Percentiles rank a stretch among this genome's conserved stretches.
These are phyloP conservation scores for Cryphonectria japonica DNA, from an alignment of 2,329 filamentous ascomycete species.

Conservation along the genomic window DNA sequence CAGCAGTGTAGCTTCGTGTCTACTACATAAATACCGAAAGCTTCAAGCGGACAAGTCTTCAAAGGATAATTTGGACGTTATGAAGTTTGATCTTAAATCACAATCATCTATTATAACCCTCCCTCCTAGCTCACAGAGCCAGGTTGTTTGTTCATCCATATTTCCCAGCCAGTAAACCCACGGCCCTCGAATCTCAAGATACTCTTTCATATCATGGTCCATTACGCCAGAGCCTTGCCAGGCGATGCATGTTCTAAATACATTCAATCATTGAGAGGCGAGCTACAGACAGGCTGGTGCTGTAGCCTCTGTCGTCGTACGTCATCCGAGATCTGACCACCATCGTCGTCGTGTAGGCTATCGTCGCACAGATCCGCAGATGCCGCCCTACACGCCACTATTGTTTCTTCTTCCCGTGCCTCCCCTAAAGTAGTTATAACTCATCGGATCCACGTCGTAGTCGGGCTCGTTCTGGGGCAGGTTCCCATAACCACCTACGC, in stretches of 20 bases:
- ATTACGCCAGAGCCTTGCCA: slow-evolving; percentile 22
- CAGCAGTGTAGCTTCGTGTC: too few relatives aligned
- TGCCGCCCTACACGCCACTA: slow-evolving; percentile 7
- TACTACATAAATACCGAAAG: too few relatives aligned
- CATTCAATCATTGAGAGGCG: slow-evolving; percentile 11
- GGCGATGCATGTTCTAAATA: slow-evolving; percentile 15
- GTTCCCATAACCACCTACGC: slow-evolving; percentile 62
- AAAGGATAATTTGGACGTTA: neutral
- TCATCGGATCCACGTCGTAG: slow-evolving; percentile 47
- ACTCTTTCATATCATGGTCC: neutral
- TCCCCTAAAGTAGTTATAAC: slow-evolving; percentile 62
- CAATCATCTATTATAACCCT: neutral
- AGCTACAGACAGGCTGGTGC: neutral
- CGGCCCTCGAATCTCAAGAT: neutral
- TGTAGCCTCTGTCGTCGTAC: too few relatives aligned
- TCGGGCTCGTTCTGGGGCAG: slow-evolving; percentile 57
- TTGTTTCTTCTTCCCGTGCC: slow-evolving; percentile 30
- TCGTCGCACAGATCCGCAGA: neutral
- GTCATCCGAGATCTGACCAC: neutral
- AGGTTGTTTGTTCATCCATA: neutral
- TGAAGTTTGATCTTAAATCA: neutral
- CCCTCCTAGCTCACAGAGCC: neutral
- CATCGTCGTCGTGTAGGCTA: neutral
- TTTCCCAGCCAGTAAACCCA: neutral
- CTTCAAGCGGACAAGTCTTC: neutral